Conservation (phyloP, 2,329 filamentous ascomycete genomes). For the Cercospora sojina region DNA sequence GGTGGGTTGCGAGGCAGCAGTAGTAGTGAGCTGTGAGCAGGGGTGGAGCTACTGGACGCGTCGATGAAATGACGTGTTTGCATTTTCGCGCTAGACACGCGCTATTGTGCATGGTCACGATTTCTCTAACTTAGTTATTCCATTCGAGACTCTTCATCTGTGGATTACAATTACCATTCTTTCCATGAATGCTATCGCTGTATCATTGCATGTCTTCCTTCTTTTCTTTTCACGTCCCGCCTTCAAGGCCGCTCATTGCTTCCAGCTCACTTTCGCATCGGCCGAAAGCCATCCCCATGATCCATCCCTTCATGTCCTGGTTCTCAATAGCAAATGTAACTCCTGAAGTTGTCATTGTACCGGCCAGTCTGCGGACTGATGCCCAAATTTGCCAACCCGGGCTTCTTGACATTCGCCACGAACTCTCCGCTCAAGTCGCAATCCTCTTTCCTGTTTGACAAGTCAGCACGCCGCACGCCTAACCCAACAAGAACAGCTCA, state of each 20-base stretch:
- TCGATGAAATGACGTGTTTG: neutral
- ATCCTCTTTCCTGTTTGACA: slow-evolving; percentile 15
- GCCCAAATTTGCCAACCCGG: slow-evolving; percentile 18
- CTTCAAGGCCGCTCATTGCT: too few relatives aligned
- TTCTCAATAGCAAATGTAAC: slow-evolving; percentile 27
- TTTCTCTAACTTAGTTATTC: neutral
- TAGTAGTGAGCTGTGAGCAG: neutral
- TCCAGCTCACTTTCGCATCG: too few relatives aligned
- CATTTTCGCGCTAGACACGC: slow-evolving; percentile 3
- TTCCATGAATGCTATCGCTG: neutral
- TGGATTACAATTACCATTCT: neutral
- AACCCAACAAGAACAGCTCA: neutral
- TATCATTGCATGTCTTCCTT: neutral
- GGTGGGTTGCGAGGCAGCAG: neutral
- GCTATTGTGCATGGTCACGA: neutral
- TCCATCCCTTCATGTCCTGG: too few relatives aligned
- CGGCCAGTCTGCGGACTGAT: slow-evolving; percentile 13
- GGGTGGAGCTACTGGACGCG: slow-evolving; percentile 1
- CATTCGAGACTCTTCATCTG: neutral
- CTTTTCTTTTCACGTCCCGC: too few relatives aligned
- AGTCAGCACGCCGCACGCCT: neutral
- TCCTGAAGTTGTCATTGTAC: slow-evolving; percentile 21
- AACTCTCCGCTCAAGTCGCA: slow-evolving; percentile 17
- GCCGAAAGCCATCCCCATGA: too few relatives aligned
- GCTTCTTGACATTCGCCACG: slow-evolving; percentile 12